Base-by-base conservation (phyloP, 2,329 filamentous ascomycete species). In the Sclerotinia trifoliorum region DNA sequence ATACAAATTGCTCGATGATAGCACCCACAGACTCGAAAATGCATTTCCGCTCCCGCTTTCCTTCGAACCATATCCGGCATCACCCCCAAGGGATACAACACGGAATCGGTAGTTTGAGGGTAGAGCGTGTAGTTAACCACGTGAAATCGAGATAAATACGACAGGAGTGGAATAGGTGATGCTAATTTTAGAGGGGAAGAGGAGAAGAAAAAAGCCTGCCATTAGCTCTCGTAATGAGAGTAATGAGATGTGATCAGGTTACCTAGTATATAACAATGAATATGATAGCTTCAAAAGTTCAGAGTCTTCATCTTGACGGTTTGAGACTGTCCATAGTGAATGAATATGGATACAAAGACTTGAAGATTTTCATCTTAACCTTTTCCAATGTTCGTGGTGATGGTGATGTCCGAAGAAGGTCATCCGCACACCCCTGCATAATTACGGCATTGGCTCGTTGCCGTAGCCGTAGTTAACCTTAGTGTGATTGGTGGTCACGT, bases 1-100 rank as follows among this genome's bases (percentile, higher is more conserved):
- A 32, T 21, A 55, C 17, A 42, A 52, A 35, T 51, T 48, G 13
- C 58, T 67, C 3, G 19, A 39, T 24, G 61, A 55, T 52, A 68
- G 39, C 24, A 57, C 24, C 17, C 57, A 62, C 49, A 26, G 57
- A 39, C 65, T 67, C 21, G 65, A 63, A 24, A 63, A 67, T 55
- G 46, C 48, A 55, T 60, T 66, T 49, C 57, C 65, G 24, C 51
- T 65, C 44, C 62, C 62, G 17, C 49, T 56, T 15, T 56, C 62
- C 17, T n/a, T 65, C 26, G 51, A 65, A 26, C 35, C 39, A 44
- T 42, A 46, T 39, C 24, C 32, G 19, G 26, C 13, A 48, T 26
- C 29, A 4, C n/a, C n/a, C 17, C 1, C n/a, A 2, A 24, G 8
- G 21, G 19, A 39, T 51, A 35, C 13, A 39, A 13, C 21, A 56